Evolutionary conservation across 2,329 filamentous ascomycete species (phyloP).

Genomic region (Alternaria viburni): DNA sequence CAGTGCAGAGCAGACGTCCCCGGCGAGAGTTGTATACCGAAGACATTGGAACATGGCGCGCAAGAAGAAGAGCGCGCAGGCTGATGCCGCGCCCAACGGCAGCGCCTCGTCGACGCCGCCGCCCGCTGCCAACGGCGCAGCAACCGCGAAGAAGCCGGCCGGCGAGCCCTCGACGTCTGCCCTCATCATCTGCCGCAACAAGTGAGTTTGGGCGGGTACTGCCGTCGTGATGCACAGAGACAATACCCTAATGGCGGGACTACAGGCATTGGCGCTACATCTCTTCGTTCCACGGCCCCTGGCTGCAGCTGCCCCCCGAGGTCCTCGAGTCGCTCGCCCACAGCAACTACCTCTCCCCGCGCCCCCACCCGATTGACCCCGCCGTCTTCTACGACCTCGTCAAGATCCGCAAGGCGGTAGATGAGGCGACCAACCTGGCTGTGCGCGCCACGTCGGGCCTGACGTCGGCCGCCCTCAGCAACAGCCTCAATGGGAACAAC

Average conservation of each 20-base stretch:
- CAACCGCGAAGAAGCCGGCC: slow-evolving; percentile 11
- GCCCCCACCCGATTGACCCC: slow-evolving; percentile 78
- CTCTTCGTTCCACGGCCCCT: slow-evolving; percentile 81
- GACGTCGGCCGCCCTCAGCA: slow-evolving; percentile 68
- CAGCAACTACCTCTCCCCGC: slow-evolving; percentile 78
- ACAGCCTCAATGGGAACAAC: slow-evolving; percentile 59
- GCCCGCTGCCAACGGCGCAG: slow-evolving; percentile 5
- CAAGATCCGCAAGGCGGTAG: slow-evolving; percentile 80
- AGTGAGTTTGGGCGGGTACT: slow-evolving; percentile 44
- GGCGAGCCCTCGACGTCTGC: slow-evolving; percentile 31
- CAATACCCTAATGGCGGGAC: slow-evolving; percentile 14
- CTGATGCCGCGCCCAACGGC: slow-evolving; percentile 22
- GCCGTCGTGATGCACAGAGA: slow-evolving; percentile 6
- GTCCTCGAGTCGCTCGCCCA: slow-evolving; percentile 79
- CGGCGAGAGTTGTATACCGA: neutral
- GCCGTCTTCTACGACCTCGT: slow-evolving; percentile 83
- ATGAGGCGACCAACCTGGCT: slow-evolving; percentile 78
- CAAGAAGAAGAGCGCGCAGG: slow-evolving; percentile 44
- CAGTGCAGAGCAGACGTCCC: slow-evolving; percentile 9
- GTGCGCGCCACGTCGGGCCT: slow-evolving; percentile 78
- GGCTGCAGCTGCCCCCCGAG: slow-evolving; percentile 80
- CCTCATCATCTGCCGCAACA: slow-evolving; percentile 52
- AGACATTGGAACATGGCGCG: slow-evolving; percentile 33
- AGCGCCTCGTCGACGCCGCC: slow-evolving; percentile 13
- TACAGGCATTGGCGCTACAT: slow-evolving; percentile 83